Conservation (phyloP, 257 asterid genomes). For the Solanum chmielewskii region DNA sequence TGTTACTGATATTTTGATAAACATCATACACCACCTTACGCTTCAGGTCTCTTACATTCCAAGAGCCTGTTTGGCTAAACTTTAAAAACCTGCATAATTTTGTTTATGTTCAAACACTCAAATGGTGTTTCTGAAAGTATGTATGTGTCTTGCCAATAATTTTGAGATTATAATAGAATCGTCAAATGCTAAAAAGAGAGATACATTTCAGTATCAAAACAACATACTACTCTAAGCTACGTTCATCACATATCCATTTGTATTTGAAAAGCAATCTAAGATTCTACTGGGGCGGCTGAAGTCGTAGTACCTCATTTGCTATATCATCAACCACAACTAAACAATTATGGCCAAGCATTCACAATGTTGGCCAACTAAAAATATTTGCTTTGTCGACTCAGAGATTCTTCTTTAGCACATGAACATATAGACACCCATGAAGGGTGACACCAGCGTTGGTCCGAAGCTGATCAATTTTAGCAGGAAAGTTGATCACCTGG, state of each 20-base stretch:
- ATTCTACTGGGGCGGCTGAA: too few relatives aligned
- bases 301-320: too few relatives aligned
- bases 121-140: neutral
- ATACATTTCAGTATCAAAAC: too few relatives aligned
- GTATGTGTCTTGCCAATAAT: neutral
- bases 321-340: neutral
- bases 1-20: neutral
- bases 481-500: constrained; percentile 64
- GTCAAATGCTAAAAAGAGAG: too few relatives aligned
- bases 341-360: neutral
- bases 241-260: too few relatives aligned
- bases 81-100: too few relatives aligned
- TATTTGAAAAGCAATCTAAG: too few relatives aligned
- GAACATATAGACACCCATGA: constrained; percentile 64
- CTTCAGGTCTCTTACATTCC: neutral
- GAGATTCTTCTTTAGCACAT: constrained; percentile 39
- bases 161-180: too few relatives aligned
- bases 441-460: constrained; percentile 73
- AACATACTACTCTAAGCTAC: too few relatives aligned
- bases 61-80: neutral
- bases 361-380: neutral
- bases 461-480: constrained; percentile 60
- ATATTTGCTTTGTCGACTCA: neutral
- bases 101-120: too few relatives aligned
- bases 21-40: neutral